Percentiles rank a stretch among this genome's conserved stretches.
phyloP scores from a whole-genome alignment of 306 rosid genomes.

The Abrus precatorius region DNA sequence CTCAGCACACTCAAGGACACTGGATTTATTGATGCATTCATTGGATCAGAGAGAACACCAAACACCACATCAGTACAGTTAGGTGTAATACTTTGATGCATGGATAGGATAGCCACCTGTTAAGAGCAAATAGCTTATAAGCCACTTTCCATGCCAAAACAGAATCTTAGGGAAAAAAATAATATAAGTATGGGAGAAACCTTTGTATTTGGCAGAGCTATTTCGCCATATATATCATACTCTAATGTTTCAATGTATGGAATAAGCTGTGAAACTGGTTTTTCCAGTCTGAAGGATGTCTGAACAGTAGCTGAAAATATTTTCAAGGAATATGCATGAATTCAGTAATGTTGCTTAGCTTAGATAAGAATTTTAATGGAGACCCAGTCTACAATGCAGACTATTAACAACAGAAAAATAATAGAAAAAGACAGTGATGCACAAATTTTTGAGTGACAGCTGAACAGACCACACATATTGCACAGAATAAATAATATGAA shows the following conservation, averaged over 20 bases:
- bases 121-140: constrained; percentile 43
- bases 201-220: constrained; percentile 79
- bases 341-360: not conserved
- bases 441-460: constrained; percentile 18
- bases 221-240: constrained; percentile 77
- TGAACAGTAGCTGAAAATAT: constrained; percentile 78
- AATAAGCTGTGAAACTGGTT: constrained; percentile 78
- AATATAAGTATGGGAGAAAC: constrained; percentile 54
- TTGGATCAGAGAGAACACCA: constrained; percentile 84
- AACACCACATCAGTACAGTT: constrained; percentile 74
- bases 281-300: constrained; percentile 81
- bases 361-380: constrained; percentile 22
- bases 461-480: constrained; percentile 22
- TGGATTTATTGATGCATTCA: constrained; percentile 66
- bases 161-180: constrained; percentile 25
- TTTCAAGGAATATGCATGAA: constrained; percentile 33
- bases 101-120: constrained; percentile 86
- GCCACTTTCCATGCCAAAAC: constrained; percentile 37
- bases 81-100: constrained; percentile 68
- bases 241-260: constrained; percentile 76
- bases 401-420: constrained; percentile 7
- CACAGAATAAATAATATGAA: constrained; percentile 30
- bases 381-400: not conserved
- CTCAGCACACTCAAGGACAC: constrained; percentile 78
- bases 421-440: not conserved